phyloP scores from a whole-genome alignment of 148 eudicot genomes.

The Camellia granthamiana region DNA sequence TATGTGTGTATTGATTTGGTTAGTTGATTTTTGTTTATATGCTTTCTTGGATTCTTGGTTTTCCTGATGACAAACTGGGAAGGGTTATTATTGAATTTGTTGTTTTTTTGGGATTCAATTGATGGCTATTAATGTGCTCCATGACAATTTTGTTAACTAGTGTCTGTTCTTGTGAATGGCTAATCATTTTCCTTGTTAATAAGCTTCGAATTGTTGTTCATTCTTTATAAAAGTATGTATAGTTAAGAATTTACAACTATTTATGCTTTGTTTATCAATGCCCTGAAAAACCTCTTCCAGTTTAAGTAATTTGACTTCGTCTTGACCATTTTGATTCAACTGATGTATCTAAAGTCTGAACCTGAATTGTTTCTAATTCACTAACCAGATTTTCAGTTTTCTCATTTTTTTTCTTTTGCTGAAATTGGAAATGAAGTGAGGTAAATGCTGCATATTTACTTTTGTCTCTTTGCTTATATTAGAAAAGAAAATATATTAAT shows the following conservation, averaged over 20 bases:
- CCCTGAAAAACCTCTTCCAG: too few relatives aligned
- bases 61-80: background rate
- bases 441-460: background rate
- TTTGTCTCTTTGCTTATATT: background rate
- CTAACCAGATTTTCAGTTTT: background rate
- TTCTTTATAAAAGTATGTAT: too few relatives aligned
- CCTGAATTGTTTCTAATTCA: constrained; percentile 5
- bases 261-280: too few relatives aligned
- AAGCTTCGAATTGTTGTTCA: too few relatives aligned
- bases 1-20: too few relatives aligned
- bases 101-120: background rate
- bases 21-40: background rate
- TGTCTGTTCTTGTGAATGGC: too few relatives aligned
- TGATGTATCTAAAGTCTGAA: background rate
- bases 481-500: background rate
- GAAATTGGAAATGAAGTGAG: background rate
- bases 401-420: background rate
- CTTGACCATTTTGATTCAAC: background rate
- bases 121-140: background rate
- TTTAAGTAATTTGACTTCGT: background rate
- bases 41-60: background rate
- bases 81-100: background rate
- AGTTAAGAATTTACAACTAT: too few relatives aligned
- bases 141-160: too few relatives aligned
- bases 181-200: too few relatives aligned